Conservation (phyloP, 345 rosid genomes). For the Euphorbia tirucalli region DNA sequence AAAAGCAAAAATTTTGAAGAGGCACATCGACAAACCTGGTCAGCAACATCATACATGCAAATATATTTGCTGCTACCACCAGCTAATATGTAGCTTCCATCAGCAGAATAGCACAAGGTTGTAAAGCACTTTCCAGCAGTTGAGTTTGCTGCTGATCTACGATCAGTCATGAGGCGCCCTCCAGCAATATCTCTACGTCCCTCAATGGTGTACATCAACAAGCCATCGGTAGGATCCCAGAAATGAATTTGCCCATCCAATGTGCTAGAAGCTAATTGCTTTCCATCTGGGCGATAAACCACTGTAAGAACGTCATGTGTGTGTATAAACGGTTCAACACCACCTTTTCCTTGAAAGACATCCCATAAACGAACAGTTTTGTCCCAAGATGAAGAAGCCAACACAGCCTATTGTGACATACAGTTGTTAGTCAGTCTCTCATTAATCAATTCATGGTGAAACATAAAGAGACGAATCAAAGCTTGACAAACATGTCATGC, state of each 20-base stretch:
- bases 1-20: background rate
- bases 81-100: slow-evolving; percentile 89
- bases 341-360: slow-evolving; percentile 89
- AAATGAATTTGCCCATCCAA: slow-evolving; percentile 93
- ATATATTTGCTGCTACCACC: slow-evolving; percentile 96
- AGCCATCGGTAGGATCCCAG: slow-evolving; percentile 93
- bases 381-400: slow-evolving; percentile 99
- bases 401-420: slow-evolving; percentile 41
- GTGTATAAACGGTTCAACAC: slow-evolving; percentile 81
- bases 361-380: slow-evolving; percentile 89
- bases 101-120: slow-evolving; percentile 87
- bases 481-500: background rate
- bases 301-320: slow-evolving; percentile 88
- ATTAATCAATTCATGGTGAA: slow-evolving; percentile 1
- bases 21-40: slow-evolving; percentile 60
- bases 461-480: background rate
- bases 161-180: slow-evolving; percentile 88
- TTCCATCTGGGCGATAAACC: slow-evolving; percentile 93
- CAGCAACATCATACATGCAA: slow-evolving; percentile 93
- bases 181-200: slow-evolving; percentile 97
- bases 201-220: slow-evolving; percentile 87
- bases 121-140: slow-evolving; percentile 94
- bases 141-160: slow-evolving; percentile 90
- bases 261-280: slow-evolving; percentile 84
- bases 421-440: slow-evolving; percentile 6